Base-by-base conservation (phyloP, 495 filamentous ascomycete species). In the Hypoxylon fuscum region DNA sequence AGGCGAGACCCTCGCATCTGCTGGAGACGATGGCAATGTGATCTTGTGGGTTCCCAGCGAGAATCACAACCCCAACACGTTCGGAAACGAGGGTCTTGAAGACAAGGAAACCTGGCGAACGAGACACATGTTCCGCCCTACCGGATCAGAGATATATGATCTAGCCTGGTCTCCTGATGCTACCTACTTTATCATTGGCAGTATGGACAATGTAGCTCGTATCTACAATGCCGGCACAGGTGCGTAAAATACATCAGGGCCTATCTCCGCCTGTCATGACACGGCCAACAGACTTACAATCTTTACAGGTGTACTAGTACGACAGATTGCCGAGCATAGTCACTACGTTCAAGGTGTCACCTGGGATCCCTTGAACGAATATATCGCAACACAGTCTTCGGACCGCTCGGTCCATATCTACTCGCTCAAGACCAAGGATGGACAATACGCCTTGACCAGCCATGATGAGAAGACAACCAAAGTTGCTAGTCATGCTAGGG, bases 311-410 rank as follows among this genome's bases (percentile, higher is more conserved):
- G 87, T 89, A 78, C 87, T 93, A 68, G 89, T 99, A 53, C 88
- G 95, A 50, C 94, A 97, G 72, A 99, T 99, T 62, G 96, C 95
- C 37, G 95, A 99, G 72, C 95, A 99, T 77, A 97, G 94, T 68
- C 95, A 99, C 74, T 99, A 97, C 68, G 95, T 99, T 15, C 95
- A 99, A 77, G 95, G 95, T 31, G 95, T 99, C 14, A 93, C 96
- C 1, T 99, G 95, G 95, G 95, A 99, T 76, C 95, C 95, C 29
- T 77, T 96, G 23, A 99, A 99, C 74, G 95, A 99, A 79, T 99
- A 90, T 73, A 90, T 99, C 41, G 95, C 96, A 17, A 99, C 95
- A 17, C 95, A 99, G 72, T 98, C 95, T 1, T 99, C 95, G 0
- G 95, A 99, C 76, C 88, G 95, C 68, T 96, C 95, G 1, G 94